Evolutionary conservation across 495 filamentous ascomycete genomes (phyloP).

Genomic region (Talaromyces proteolyticus): DNA sequence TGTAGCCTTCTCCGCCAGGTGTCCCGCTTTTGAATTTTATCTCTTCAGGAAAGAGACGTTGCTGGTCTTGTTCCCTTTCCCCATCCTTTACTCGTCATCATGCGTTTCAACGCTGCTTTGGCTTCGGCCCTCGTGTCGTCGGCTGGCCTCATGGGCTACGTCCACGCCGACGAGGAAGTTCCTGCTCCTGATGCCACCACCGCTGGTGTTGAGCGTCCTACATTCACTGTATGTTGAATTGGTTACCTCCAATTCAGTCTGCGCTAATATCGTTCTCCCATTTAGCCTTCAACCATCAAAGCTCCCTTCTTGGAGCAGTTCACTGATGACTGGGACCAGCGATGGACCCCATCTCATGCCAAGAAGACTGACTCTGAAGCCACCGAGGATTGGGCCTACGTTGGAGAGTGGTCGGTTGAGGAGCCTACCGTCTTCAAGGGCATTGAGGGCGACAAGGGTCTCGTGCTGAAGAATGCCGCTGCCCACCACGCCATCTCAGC

Average conservation of each 20-base stretch:
- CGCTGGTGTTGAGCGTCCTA: conserved; percentile 60
- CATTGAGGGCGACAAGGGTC: conserved; percentile 92
- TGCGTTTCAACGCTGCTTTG: conserved; percentile 70
- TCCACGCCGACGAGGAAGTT: conserved; percentile 66
- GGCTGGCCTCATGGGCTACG: conserved; percentile 65
- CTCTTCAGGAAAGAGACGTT: conserved; percentile 18
- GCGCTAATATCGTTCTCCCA: conserved; percentile 10
- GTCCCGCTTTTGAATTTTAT: background rate
- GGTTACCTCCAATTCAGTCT: background rate
- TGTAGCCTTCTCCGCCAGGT: background rate
- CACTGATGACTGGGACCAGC: conserved; percentile 84
- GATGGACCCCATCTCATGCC: conserved; percentile 91
- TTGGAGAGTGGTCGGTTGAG: conserved; percentile 95
- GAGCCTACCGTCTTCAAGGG: conserved; percentile 90
- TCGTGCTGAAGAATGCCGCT: conserved; percentile 93
- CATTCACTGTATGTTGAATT: conserved; percentile 82
- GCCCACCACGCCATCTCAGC: conserved; percentile 99
- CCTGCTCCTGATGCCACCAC: conserved; percentile 45
- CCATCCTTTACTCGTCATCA: conserved; percentile 42
- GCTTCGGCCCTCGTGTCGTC: conserved; percentile 60
- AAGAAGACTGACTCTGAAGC: conserved; percentile 88
- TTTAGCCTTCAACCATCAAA: conserved; percentile 77
- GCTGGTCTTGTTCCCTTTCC: conserved; percentile 14
- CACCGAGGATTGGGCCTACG: conserved; percentile 96
- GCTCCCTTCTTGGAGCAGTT: conserved; percentile 98